Evolutionary conservation across 805 yeast genomes (phyloP), one percentile per base, ranked within the genome.

Genomic region (Nakazawaea ambrosiae): DNA sequence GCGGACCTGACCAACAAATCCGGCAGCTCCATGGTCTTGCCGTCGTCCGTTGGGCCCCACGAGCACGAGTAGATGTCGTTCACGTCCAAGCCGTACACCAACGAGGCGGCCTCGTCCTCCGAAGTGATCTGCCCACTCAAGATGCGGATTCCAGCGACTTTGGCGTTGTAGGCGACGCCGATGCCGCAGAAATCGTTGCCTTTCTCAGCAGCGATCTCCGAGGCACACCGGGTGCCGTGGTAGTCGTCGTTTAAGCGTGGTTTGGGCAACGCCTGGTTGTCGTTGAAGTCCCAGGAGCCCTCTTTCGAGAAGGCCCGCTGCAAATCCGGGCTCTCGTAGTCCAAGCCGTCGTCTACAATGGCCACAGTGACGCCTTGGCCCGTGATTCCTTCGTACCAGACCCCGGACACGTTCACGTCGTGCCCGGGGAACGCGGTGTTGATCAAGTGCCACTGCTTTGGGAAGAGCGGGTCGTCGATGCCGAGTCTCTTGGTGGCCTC

Each of bases 1-100:
- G 97, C 94, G 43, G 84, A 77, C 50, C 75, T 73, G 5, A 90
- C 96, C 20, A 90, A 50, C 24, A 63, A 56, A 18, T 85, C 84
- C 1, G 98, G 98, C 3, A 76, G 92, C 36, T 85, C 88, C 70
- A 92, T 75, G 1, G 95, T 74, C 40, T 58, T 68, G 0, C 98
- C 98, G 55, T 90, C 85, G 57, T 92, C 98, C 3, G 87, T 73
- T 2, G 98, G 98, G 6, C 98, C 98, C 98, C 98, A 92, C 3
- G 96, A 87, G 58, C 98, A 92, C 3, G 96, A 85, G 56, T 88
- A 92, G 27, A 92, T 92, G 57, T 92, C 96, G 58, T 92, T 92
- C 20, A 75, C 73, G 44, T 86, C 89, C 45, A 83, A 63, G 0
- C 78, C 89, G 58, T 84, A 82, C 26, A 84, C 69, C 68, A 92